A percentile compares a stretch with the other conserved stretches of the same genome.
These are phyloP conservation scores for Pontederia crassipes DNA, from an alignment of 176 grass and related monocot genomes.

Conservation along the genomic window DNA sequence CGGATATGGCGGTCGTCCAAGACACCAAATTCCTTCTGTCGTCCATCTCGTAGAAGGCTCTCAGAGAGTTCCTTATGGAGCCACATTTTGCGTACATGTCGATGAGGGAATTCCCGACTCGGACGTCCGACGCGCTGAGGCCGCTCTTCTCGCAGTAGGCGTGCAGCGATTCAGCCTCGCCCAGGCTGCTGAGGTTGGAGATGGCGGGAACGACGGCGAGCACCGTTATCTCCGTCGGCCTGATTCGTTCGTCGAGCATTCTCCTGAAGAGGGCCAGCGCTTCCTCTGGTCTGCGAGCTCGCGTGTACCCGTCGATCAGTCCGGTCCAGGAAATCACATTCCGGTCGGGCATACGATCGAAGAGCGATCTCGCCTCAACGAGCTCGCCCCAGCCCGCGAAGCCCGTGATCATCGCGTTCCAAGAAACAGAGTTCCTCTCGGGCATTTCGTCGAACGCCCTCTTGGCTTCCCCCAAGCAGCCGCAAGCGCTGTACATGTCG, in stretches of 20 bases:
- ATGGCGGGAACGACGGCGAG: conserved; percentile 40
- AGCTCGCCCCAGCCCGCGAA: conserved; percentile 35
- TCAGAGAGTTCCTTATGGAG: conserved; percentile 31
- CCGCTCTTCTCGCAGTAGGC: conserved; percentile 38
- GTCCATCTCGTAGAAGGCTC: conserved; percentile 32
- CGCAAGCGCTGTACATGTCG: conserved; percentile 14
- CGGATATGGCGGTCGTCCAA: conserved; percentile 61
- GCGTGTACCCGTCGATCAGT: conserved; percentile 43
- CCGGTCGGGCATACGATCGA: conserved; percentile 35
- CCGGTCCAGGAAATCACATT: conserved; percentile 57
- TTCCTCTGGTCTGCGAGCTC: conserved; percentile 16
- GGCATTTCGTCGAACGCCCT: conserved; percentile 45
- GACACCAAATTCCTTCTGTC: conserved; percentile 47
- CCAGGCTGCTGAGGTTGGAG: conserved; percentile 26
- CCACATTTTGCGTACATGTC: conserved; percentile 57
- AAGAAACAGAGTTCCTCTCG: conserved; percentile 30
- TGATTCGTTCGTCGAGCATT: conserved; percentile 35
- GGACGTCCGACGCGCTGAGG: conserved; percentile 24
- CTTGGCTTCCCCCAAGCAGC: conserved; percentile 25
- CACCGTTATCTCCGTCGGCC: conserved; percentile 43
- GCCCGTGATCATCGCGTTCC: conserved; percentile 62
- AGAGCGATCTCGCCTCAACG: conserved; percentile 29
- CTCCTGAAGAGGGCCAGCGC: conserved; percentile 28
- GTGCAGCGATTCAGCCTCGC: conserved; percentile 23
- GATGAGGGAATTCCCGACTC: conserved; percentile 51